phyloP scores from a whole-genome alignment of 2,329 filamentous ascomycete species.

The Pezicula radicicola region DNA sequence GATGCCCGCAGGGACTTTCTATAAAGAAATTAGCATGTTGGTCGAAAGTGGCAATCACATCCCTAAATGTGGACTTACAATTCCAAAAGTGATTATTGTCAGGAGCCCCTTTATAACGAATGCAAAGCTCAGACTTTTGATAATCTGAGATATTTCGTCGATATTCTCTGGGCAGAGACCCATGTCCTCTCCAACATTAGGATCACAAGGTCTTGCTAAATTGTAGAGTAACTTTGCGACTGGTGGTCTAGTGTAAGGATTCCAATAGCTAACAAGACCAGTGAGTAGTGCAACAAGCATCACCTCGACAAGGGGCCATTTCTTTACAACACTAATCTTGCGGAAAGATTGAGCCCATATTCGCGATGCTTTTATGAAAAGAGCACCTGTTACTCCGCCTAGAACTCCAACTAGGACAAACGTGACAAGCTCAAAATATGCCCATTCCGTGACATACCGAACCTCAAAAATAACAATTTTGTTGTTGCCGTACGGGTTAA shows the following conservation, averaged over 20 bases:
- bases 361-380: constrained; percentile 95
- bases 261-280: constrained; percentile 89
- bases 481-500: constrained; percentile 92
- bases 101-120: constrained; percentile 88
- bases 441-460: constrained; percentile 86
- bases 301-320: constrained; percentile 82
- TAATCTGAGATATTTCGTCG: constrained; percentile 75
- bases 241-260: constrained; percentile 80
- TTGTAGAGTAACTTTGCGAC: constrained; percentile 91
- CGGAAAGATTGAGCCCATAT: constrained; percentile 89
- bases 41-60: neutral
- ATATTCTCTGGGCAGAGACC: constrained; percentile 72
- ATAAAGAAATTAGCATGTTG: neutral
- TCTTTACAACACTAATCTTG: constrained; percentile 75
- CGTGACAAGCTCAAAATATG: constrained; percentile 81
- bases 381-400: constrained; percentile 78
- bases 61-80: constrained; percentile 45
- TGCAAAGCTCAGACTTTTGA: constrained; percentile 69
- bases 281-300: constrained; percentile 82
- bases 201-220: constrained; percentile 82
- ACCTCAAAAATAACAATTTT: constrained; percentile 98
- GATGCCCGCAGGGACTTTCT: constrained; percentile 92
- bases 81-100: constrained; percentile 89
- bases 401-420: constrained; percentile 86
- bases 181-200: constrained; percentile 59